Base-by-base conservation (phyloP, 1,139 yeast genomes). In the Zhuliangozyma blackwelliae region DNA sequence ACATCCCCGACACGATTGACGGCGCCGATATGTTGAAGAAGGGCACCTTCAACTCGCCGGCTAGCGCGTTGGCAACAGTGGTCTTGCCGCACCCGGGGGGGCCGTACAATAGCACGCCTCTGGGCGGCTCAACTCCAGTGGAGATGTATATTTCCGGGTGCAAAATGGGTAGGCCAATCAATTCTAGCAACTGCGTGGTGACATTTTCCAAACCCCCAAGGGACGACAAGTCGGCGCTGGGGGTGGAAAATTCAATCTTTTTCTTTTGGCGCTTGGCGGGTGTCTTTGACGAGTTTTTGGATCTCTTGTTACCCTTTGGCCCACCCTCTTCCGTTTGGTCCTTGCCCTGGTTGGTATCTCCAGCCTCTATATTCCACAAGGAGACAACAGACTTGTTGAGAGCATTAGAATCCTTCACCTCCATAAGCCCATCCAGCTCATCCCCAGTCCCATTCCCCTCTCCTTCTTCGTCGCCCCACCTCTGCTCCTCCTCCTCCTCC, bases 1-100 rank as follows among this genome's bases (percentile, higher is more conserved):
- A 87, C 98, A 92, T 92, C n/a, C 99, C 98, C 40, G 96, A 86
- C 0, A 92, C 97, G 6, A 94, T 88, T 1, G 96, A 85, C 1
- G 98, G 98, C 0, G 99, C 98, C 16, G 96, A 85, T 1, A 92
- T 75, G 34, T 85, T 83, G 23, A 92, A 79, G 53, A 94, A 92
- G 0, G 98, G 97, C 0, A 92, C 96, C 45, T 88, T 87, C 31
- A 92, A 69, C 54, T 92, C 97, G 23, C 96, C 96, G 2, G 98
- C 98, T 29, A 92, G 68, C 0, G 97, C 97, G 59, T 90, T 88
- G 2, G 98, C 98, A 40, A 92, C 81, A 36, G 96, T 82, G 0
- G 99, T 92, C 54, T 92, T 92, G 56, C 99, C 99, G 66, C 98
- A 92, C 10, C 99, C 99, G 1, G 98, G 98, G 0, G 99, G 98